Base-by-base conservation (phyloP, 2,329 filamentous ascomycete genomes). In the Arthrobotrys musiformis region DNA sequence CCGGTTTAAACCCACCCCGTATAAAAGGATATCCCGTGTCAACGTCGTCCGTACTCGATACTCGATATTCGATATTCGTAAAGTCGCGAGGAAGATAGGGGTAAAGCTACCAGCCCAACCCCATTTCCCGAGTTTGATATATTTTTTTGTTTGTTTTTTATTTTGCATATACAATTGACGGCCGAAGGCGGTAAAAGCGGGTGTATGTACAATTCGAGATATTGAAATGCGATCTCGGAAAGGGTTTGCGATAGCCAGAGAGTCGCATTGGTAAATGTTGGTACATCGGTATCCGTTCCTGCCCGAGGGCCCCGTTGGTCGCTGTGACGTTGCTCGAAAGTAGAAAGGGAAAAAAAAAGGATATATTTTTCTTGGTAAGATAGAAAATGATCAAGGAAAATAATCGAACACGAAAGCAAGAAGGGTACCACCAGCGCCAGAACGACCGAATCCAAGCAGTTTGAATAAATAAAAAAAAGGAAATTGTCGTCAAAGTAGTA, bases 201-300 rank as follows among this genome's bases (percentile, higher is more conserved):
- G 30, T 58, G 26, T 58, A 58, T 58, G 54, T 58, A 58, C 54
- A 58, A 58, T n/a, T 33, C 54, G 33, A 35, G 28, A 8, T n/a
- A 30, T 22, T 15, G 50, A 33, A 19, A 8, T 56, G 17, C 15
- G 7, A 15, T 35, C n/a, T n/a, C 13, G 6, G 30, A 17, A 30
- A 0, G 26, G 4, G 6, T 26, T 24, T 48, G 44, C 4, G 15
- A 17, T 30, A 30, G n/a, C 30, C 26, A 30, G 24, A 26, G 24
- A 42, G n/a, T 15, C 2, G n/a, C n/a, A 2, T 46, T 19, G 42
- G n/a, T 22, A 46, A n/a, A 35, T 56, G 28, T 56, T 56, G 50
- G 9, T 56, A 56, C 50, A 56, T 22, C 13, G 26, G 28, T 35
- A 30, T 52, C 48, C 24, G 26, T 28, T 30, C 28, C n/a, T 13